Percentiles rank a stretch among this genome's conserved stretches.
These are phyloP conservation scores for Cucurbita maxima DNA, from an alignment of 306 rosid genomes.

Conservation along the genomic window DNA sequence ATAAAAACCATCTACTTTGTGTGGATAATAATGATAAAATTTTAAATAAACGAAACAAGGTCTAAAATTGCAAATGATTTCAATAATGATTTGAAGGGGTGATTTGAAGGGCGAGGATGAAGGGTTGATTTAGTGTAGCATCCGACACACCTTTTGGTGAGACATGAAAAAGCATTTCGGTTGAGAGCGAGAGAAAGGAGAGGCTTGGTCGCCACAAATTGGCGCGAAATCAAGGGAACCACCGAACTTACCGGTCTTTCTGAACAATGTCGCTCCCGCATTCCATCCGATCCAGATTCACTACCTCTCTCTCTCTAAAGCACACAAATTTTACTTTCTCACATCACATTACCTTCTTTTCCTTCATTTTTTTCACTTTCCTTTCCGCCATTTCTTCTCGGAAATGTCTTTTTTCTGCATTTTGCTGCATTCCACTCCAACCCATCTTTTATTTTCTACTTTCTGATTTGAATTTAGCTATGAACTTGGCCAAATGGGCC, in stretches of 20 bases:
- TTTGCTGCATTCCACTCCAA: not conserved
- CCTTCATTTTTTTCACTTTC: not conserved
- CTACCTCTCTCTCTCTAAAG: slow-evolving; percentile 22
- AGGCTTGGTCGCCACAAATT: slow-evolving; percentile 43
- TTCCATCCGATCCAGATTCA: slow-evolving; percentile 36
- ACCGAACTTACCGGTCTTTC: slow-evolving; percentile 56
- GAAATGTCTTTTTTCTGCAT: not conserved
- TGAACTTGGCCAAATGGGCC: slow-evolving; percentile 6
- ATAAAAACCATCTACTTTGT: no score
- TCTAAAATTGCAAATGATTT: no score
- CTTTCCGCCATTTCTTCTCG: not conserved
- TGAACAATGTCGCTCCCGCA: slow-evolving; percentile 50
- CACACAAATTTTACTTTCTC: slow-evolving; percentile 9
- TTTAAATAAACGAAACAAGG: no score
- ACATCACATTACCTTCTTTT: slow-evolving; percentile 10
- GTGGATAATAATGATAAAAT: no score
- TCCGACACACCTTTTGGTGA: not conserved
- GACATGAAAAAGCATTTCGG: not conserved
- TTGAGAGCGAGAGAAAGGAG: slow-evolving; percentile 16
- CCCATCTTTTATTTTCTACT: slow-evolving; percentile 7
- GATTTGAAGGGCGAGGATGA: not conserved
- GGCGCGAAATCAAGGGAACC: slow-evolving; percentile 69
- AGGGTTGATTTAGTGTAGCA: not conserved
- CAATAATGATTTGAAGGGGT: not conserved
- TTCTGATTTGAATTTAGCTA: not conserved